Evolutionary conservation across 257 asterid genomes (phyloP), one percentile per base, ranked within the genome.

Genomic region (Primulina eburnea): DNA sequence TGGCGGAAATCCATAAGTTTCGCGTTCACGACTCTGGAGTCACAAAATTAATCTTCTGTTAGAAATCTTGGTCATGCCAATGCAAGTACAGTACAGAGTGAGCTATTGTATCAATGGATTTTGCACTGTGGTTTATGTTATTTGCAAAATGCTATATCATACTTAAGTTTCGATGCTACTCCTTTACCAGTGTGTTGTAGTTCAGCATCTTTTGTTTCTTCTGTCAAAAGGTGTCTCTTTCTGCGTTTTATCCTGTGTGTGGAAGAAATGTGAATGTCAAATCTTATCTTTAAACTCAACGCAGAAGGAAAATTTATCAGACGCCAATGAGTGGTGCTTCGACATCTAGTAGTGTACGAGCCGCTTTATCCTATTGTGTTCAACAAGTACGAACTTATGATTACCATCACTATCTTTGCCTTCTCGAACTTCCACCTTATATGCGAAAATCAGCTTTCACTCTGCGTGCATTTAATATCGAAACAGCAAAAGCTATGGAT

Each of bases 351-450:
- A 76, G 88, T 61, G 53, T 75, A 37, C 82, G 92, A 60, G 75
- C 90, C 35, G 95, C 99, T 29, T 76, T 93, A 71, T 90, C 97
- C 65, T 89, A 93, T 56, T 86, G 96, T 71, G 93, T 89, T 59
- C 95, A 93, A 75, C 97, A 90, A 84, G 99, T 93, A n/a, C 82
- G 97, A 26, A 83, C 21, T 34, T 93, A 93, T 77, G 97, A 93
- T 74, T 90, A 93, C 68, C 97, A 89, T 72, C 97, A 90, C 84
- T 93, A 93, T 73, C 96, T 93, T 12, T 93, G 99, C 85, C 97
- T 93, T 73, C 96, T 93, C 50, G 97, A 93, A 81, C 96, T 93
- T 57, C 97, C 99, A 16, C 90, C 88, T 67, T 72, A 75, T 79
- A 80, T 89, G 92, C 79, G 99, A 21, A 93, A 76, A 82, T 82